Conservation (phyloP, 805 yeast species). For the Schwanniomyces sp. region DNA sequence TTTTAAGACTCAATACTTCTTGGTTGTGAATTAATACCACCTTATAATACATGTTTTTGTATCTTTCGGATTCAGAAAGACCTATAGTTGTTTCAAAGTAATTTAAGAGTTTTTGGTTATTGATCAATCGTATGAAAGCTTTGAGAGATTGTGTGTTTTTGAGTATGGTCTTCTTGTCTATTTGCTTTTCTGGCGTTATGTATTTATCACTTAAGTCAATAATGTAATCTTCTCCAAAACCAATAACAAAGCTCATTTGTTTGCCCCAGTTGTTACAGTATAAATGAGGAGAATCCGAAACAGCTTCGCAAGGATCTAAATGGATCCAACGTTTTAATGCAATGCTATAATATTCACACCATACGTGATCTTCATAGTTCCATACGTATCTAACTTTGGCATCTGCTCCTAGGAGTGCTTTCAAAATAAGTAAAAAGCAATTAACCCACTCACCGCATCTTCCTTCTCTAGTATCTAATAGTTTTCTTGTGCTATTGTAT, state of each 20-base stretch:
- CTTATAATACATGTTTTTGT: constrained; percentile 30
- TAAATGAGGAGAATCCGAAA: constrained; percentile 76
- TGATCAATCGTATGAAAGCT: constrained; percentile 34
- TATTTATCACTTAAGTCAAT: constrained; percentile 73
- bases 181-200: constrained; percentile 37
- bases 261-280: constrained; percentile 91
- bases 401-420: constrained; percentile 54
- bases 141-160: constrained; percentile 41
- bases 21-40: constrained; percentile 36
- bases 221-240: constrained; percentile 59
- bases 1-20: constrained; percentile 16
- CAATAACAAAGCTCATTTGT: constrained; percentile 85
- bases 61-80: constrained; percentile 5
- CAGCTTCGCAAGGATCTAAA: constrained; percentile 83
- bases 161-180: constrained; percentile 42
- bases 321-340: constrained; percentile 76
- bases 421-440: constrained; percentile 68
- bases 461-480: constrained; percentile 66
- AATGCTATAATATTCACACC: constrained; percentile 85
- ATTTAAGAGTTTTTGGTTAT: constrained; percentile 21
- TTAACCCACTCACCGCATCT: constrained; percentile 97
- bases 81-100: constrained; percentile 6
- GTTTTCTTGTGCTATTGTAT: constrained; percentile 62
- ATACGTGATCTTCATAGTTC: constrained; percentile 93
- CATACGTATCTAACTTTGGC: constrained; percentile 61